phyloP scores from a whole-genome alignment of 2,329 filamentous ascomycete species.

The Cadophora malorum region DNA sequence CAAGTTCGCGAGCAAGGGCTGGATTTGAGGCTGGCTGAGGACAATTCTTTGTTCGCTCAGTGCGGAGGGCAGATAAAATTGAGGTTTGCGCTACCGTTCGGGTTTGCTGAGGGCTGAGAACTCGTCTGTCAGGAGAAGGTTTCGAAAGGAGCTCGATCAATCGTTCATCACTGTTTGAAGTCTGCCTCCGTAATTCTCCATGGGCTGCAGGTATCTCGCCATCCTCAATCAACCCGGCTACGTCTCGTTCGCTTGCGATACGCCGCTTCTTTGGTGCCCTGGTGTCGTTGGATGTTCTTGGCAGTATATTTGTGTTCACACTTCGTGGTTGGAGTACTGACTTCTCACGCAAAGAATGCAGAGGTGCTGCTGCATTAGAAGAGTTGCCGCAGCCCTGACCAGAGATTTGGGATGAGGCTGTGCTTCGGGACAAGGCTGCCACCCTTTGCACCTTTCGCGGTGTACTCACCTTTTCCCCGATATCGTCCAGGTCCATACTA shows the following conservation, averaged over 20 bases:
- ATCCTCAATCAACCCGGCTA: constrained; percentile 39
- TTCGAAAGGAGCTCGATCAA: constrained; percentile 36
- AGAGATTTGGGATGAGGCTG: not conserved
- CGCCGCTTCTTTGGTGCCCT: constrained; percentile 32
- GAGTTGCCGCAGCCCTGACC: constrained; percentile 1
- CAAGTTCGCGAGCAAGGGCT: constrained; percentile 6
- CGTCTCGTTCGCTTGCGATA: constrained; percentile 29
- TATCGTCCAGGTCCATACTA: constrained; percentile 47
- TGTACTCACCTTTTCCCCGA: constrained; percentile 45
- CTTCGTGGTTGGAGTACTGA: constrained; percentile 40
- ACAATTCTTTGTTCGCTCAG: not conserved
- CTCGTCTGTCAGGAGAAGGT: constrained; percentile 36
- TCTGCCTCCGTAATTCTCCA: not conserved
- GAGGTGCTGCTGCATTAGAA: not conserved
- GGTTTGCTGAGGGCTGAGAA: constrained; percentile 25
- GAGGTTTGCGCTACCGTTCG: not conserved
- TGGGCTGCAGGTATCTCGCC: constrained; percentile 27
- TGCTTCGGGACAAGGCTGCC: constrained; percentile 18
- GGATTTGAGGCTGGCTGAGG: not conserved
- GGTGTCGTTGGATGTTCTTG: constrained; percentile 32
- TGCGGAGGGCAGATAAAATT: not conserved
- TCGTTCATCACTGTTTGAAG: constrained; percentile 9
- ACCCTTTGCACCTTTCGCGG: constrained; percentile 43
- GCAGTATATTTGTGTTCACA: constrained; percentile 40
- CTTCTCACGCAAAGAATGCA: not conserved